Conservation (phyloP, 306 rosid genomes). For the Cicer bijugum region DNA sequence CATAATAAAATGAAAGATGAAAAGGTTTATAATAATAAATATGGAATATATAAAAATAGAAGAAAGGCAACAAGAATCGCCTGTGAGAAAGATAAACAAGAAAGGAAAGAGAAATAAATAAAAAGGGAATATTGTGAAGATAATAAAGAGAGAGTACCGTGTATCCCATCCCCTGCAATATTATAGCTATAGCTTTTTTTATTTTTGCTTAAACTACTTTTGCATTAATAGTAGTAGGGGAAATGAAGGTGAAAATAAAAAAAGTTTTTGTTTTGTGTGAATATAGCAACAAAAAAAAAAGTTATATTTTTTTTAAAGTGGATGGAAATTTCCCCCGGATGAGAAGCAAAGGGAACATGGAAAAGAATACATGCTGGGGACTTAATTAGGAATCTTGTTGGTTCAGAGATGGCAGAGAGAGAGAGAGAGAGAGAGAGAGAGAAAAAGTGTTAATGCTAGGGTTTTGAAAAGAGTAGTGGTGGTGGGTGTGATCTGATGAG, state of each 20-base stretch:
- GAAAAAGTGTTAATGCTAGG: slow-evolving; percentile 60
- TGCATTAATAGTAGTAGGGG: slow-evolving; percentile 51
- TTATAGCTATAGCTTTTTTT: slow-evolving; percentile 28
- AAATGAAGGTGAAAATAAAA: slow-evolving; percentile 17
- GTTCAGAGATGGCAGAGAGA: slow-evolving; percentile 64
- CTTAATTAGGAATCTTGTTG: slow-evolving; percentile 76
- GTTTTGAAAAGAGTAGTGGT: slow-evolving; percentile 33
- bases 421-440: not conserved
- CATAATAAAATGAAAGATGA: slow-evolving; percentile 23
- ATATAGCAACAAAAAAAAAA: slow-evolving; percentile 14
- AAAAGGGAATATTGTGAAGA: slow-evolving; percentile 16
- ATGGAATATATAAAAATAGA: slow-evolving; percentile 41
- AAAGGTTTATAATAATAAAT: not conserved
- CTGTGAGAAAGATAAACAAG: slow-evolving; percentile 60
- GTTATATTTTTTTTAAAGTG: slow-evolving; percentile 42
- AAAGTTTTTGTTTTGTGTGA: not conserved
- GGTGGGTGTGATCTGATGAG: slow-evolving; percentile 53
- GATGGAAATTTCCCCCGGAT: slow-evolving; percentile 60
- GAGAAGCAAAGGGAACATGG: slow-evolving; percentile 76
- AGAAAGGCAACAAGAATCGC: slow-evolving; percentile 77
- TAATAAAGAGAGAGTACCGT: slow-evolving; percentile 45
- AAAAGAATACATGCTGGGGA: slow-evolving; percentile 74
- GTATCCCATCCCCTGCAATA: slow-evolving; percentile 57
- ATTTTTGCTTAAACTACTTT: slow-evolving; percentile 44
- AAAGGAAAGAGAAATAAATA: slow-evolving; percentile 62